These are phyloP conservation scores for Paramecium caudatum DNA, from an alignment of 73 alveolate species.

Conservation along the genomic window DNA sequence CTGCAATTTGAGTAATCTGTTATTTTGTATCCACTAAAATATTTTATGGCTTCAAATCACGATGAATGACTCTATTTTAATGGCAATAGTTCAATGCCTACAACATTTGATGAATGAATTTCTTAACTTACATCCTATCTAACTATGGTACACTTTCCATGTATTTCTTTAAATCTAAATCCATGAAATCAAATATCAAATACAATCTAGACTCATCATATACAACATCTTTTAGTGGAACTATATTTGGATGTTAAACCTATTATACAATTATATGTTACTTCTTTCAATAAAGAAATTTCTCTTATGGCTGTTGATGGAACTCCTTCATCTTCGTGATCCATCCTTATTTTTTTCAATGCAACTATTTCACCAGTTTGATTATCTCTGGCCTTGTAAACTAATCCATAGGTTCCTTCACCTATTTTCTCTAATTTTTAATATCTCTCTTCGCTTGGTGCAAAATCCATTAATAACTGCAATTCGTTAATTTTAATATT, in stretches of 20 bases:
- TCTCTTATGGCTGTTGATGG: slow-evolving; percentile 97
- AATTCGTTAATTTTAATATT: slow-evolving; percentile 4
- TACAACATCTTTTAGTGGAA: slow-evolving; percentile 88
- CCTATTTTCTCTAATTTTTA: slow-evolving; percentile 94
- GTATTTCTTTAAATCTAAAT: slow-evolving; percentile 89
- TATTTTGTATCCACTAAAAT: slow-evolving; percentile 87
- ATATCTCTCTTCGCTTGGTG: slow-evolving; percentile 82
- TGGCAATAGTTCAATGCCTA: slow-evolving; percentile 92
- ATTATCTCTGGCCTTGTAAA: slow-evolving; percentile 89
- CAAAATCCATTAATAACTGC: slow-evolving; percentile 46
- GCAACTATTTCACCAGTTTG: slow-evolving; percentile 93
- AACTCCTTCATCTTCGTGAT: slow-evolving; percentile 97
- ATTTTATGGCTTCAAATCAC: slow-evolving; percentile 97
- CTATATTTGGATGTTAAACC: slow-evolving; percentile 93
- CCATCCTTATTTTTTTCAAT: slow-evolving; percentile 94
- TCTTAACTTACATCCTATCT: slow-evolving; percentile 32
- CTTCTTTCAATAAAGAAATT: slow-evolving; percentile 90
- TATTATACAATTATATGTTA: background rate
- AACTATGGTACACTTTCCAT: slow-evolving; percentile 75
- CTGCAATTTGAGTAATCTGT: slow-evolving; percentile 88
- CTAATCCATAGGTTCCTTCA: slow-evolving; percentile 98
- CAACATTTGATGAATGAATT: slow-evolving; percentile 77
- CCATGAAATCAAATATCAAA: slow-evolving; percentile 89
- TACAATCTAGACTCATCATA: slow-evolving; percentile 89
- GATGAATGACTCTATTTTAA: slow-evolving; percentile 93